A percentile compares a stretch with the other conserved stretches of the same genome.
Conservation (phyloP, 2,329 filamentous ascomycete genomes). For the Pyrenophora teres region DNA sequence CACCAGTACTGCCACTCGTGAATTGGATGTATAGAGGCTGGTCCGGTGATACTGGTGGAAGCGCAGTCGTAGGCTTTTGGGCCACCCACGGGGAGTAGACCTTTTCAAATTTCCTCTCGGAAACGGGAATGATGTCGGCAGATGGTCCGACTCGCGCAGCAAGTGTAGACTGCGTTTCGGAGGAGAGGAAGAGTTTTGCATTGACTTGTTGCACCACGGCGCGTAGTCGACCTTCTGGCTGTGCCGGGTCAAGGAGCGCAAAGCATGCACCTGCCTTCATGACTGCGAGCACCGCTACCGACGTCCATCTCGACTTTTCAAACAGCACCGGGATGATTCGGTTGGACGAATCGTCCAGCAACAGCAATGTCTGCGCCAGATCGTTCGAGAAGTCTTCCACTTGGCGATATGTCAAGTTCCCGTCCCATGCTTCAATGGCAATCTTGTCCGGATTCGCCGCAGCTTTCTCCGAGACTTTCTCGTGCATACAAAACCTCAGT, state of each 20-base stretch:
- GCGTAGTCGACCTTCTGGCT: conserved; percentile 41
- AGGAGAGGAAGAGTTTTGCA: conserved; percentile 35
- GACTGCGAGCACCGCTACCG: conserved; percentile 47
- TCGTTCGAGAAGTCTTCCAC: conserved; percentile 41
- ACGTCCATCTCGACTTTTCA: conserved; percentile 48
- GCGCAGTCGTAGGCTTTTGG: conserved; percentile 33
- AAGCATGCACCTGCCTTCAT: conserved; percentile 50
- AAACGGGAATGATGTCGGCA: conserved; percentile 42
- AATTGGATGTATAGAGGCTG: conserved; percentile 44
- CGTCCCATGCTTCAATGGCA: conserved; percentile 49
- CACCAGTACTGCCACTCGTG: conserved; percentile 44
- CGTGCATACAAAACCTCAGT: conserved; percentile 54
- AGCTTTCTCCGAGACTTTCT: conserved; percentile 51
- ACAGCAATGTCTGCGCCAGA: conserved; percentile 33
- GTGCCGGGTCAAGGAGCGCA: conserved; percentile 43
- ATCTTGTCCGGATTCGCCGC: conserved; percentile 40
- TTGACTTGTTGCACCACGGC: conserved; percentile 40
- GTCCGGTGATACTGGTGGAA: conserved; percentile 34
- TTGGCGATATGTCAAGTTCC: conserved; percentile 42
- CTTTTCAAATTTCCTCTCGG: conserved; percentile 38
- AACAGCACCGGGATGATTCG: conserved; percentile 47
- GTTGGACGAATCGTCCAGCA: conserved; percentile 31
- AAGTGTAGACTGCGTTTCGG: conserved; percentile 35
- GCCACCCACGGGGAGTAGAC: conserved; percentile 34
- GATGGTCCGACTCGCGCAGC: conserved; percentile 36